These are phyloP conservation scores for Begonia peltatifolia DNA, from an alignment of 306 rosid species.

Conservation along the genomic window DNA sequence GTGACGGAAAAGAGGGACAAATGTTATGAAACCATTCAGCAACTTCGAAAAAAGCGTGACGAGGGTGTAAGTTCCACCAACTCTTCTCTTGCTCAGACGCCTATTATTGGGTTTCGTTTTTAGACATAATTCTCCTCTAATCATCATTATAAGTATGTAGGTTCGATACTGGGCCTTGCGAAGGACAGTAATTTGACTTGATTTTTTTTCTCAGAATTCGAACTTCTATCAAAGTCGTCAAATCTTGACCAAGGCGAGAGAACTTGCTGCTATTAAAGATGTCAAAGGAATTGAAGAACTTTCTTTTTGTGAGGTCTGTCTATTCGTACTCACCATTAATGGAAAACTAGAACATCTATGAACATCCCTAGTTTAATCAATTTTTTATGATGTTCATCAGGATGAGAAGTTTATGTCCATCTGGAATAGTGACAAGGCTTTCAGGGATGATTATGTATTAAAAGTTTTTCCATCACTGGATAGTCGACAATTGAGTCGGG, in stretches of 20 bases:
- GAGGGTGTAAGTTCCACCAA: conserved; percentile 42
- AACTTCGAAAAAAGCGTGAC: conserved; percentile 59
- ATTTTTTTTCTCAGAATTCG: conserved; percentile 37
- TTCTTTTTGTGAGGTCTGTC: conserved; percentile 51
- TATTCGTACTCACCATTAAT: too few species aligned
- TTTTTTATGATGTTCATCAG: conserved; percentile 13
- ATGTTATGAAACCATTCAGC: conserved; percentile 48
- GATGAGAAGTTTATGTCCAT: conserved; percentile 59
- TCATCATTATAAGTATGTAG: too few species aligned
- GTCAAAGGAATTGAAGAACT: conserved; percentile 53
- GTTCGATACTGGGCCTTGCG: too few species aligned
- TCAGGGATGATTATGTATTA: conserved; percentile 78
- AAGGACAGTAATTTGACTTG: too few species aligned
- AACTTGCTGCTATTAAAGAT: conserved; percentile 67
- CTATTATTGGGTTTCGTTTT: too few species aligned
- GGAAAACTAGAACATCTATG: too few species aligned
- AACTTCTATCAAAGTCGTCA: conserved; percentile 57
- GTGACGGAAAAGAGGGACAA: conserved; percentile 59
- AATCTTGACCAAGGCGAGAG: conserved; percentile 49
- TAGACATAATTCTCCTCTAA: too few species aligned
- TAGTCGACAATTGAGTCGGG: conserved; percentile 66
- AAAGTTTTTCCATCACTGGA: conserved; percentile 72
- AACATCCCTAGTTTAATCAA: too few species aligned
- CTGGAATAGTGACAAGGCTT: conserved; percentile 64
- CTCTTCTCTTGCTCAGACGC: too few species aligned